Evolutionary conservation across 352 stramenopile genomes (phyloP).

Genomic region (Phytophthora tubulina): DNA sequence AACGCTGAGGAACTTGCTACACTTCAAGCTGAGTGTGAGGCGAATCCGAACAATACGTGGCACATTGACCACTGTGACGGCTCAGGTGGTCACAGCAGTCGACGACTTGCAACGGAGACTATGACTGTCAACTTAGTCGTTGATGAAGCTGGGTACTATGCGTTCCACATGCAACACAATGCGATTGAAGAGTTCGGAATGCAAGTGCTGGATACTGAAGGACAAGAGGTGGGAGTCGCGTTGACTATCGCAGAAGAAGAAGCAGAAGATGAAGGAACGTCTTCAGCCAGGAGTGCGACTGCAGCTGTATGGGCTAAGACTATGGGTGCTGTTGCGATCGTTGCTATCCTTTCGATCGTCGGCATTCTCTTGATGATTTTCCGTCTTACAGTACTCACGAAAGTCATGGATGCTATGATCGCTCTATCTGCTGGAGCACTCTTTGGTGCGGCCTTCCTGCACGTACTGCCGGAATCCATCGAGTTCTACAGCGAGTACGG

Average conservation of each 20-base stretch:
- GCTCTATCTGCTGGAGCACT: slow-evolving; percentile 75
- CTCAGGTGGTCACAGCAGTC: slow-evolving; percentile 39
- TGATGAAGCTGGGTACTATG: slow-evolving; percentile 41
- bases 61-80: slow-evolving; percentile 62
- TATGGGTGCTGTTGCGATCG: slow-evolving; percentile 48
- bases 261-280: slow-evolving; percentile 23
- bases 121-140: slow-evolving; percentile 60
- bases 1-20: slow-evolving; percentile 51
- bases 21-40: slow-evolving; percentile 50
- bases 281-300: slow-evolving; percentile 34
- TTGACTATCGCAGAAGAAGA: slow-evolving; percentile 39
- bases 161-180: slow-evolving; percentile 63
- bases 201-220: slow-evolving; percentile 40
- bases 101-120: slow-evolving; percentile 36
- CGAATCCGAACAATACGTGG: slow-evolving; percentile 51
- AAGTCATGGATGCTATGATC: slow-evolving; percentile 57
- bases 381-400: slow-evolving; percentile 35
- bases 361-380: slow-evolving; percentile 52
- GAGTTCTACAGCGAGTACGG: slow-evolving; percentile 65
- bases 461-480: slow-evolving; percentile 81
- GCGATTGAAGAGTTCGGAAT: slow-evolving; percentile 57
- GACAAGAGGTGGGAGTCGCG: slow-evolving; percentile 16
- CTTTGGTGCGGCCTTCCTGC: slow-evolving; percentile 78
- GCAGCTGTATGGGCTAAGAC: slow-evolving; percentile 49
- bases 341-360: slow-evolving; percentile 54